Conservation (phyloP, 192 early-diverging fungal species). For the Backusella morwellensis region DNA sequence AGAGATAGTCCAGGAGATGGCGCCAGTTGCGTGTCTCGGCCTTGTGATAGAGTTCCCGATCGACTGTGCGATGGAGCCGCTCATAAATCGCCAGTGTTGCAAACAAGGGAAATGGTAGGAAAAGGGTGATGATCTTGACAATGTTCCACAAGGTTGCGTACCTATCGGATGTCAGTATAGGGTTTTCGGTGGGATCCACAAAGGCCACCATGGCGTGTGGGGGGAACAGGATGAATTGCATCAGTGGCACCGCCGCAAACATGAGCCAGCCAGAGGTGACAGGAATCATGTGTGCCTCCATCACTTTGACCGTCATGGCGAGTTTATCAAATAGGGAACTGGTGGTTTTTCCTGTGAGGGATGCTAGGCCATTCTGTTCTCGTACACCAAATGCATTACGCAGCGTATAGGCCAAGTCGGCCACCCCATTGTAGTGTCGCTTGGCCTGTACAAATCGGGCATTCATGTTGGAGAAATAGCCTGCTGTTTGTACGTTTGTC, state of each 20-base stretch:
- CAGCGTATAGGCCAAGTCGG: conserved; percentile 66
- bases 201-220: conserved; percentile 21
- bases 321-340: conserved; percentile 35
- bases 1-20: conserved; percentile 38
- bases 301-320: conserved; percentile 37
- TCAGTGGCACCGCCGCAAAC: conserved; percentile 49
- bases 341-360: neutral
- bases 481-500: conserved; percentile 52
- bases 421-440: conserved; percentile 70
- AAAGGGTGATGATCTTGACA: conserved; percentile 39
- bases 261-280: conserved; percentile 53
- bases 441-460: conserved; percentile 71
- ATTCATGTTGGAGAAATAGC: conserved; percentile 51
- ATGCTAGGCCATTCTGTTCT: neutral
- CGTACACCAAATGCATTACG: conserved; percentile 21
- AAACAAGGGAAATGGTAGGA: conserved; percentile 44
- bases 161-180: conserved; percentile 39
- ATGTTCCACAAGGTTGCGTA: conserved; percentile 41
- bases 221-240: conserved; percentile 44
- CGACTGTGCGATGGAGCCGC: conserved; percentile 38
- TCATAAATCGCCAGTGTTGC: conserved; percentile 45
- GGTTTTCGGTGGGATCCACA: conserved; percentile 35
- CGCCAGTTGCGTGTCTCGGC: conserved; percentile 33
- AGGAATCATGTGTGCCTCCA: conserved; percentile 53
- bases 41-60: conserved; percentile 43